These are phyloP conservation scores for Flaveria brownii DNA, from an alignment of 129 eudicot genomes.

Conservation along the genomic window DNA sequence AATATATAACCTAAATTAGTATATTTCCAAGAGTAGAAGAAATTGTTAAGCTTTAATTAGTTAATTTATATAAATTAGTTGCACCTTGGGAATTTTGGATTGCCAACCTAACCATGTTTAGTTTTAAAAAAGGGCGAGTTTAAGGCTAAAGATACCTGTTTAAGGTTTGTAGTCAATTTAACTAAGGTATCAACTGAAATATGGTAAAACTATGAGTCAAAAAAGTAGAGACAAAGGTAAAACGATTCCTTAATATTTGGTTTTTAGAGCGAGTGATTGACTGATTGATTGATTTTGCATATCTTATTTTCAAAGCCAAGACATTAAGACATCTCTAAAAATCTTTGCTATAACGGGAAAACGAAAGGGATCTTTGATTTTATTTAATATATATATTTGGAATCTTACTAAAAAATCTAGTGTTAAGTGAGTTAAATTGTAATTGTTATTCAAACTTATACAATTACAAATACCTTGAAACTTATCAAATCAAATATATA, in stretches of 20 bases:
- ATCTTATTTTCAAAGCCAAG: constrained; percentile 54
- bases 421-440: background rate
- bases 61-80: too few species aligned
- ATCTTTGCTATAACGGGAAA: constrained; percentile 12
- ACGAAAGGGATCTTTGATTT: background rate
- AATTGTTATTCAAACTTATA: too few species aligned
- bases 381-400: too few species aligned
- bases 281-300: constrained; percentile 8
- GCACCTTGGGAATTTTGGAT: too few species aligned
- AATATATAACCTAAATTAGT: too few species aligned
- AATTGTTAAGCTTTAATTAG: too few species aligned
- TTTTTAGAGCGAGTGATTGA: background rate
- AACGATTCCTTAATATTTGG: constrained; percentile 17
- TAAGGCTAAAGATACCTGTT: constrained; percentile 21
- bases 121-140: background rate
- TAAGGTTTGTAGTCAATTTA: constrained; percentile 36
- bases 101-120: too few species aligned
- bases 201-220: constrained; percentile 27
- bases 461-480: too few species aligned
- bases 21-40: too few species aligned
- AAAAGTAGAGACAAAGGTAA: constrained; percentile 52
- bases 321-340: constrained; percentile 32
- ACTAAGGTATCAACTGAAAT: constrained; percentile 24
- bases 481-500: too few species aligned
- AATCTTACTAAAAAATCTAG: too few species aligned